Base-by-base conservation (phyloP, 2,329 filamentous ascomycete species). In the Cladobotryum mycophilum region DNA sequence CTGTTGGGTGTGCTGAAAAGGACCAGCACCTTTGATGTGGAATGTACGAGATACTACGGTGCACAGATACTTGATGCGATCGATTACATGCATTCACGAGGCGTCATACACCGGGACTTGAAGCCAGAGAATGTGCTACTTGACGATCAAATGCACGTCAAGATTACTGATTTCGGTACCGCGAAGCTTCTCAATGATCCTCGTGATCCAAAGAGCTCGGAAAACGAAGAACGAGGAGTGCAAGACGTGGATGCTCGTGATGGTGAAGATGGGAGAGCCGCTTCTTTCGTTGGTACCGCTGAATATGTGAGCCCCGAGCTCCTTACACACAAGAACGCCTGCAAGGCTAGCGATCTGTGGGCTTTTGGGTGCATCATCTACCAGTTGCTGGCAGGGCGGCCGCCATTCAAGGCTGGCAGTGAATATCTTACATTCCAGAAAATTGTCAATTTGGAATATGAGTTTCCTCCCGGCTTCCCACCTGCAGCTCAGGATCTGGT, bases 341-440 rank as follows among this genome's bases (percentile, higher is more conserved):
- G 92, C 75, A 99, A 97, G 71, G 89, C 92, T 41, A 97, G 93
- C 67, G 93, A 99, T 70, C 70, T 99, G 45, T 99, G 93, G 93
- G 93, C 93, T 2, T 99, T 95, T 72, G 93, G 93, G 9, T 99
- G 93, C 72, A 99, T 99, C 60, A 84, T 99, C 56, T 99, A 95
- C 67, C 93, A 99, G 68, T 79, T 99, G 22, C 75, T 99, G 34
- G 88, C 88, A n/a, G 93, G 93, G n/a, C 79, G 93, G 53, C 93
- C 93, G 5, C 93, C 93, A 0, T 99, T 99, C 75, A 99, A 99
- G 67, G 93, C 88, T 38, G 87, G 80, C 13, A 96, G 95, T 59
- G 93, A 99, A 66, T 99, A 97, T 62, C 79, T 93, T 64, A 99
- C 93, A 0, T 99, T 99, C 64, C 93, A 99, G 67, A 99, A 97